A percentile compares a stretch with the other conserved stretches of the same genome.
Conservation (phyloP, 2,329 filamentous ascomycete genomes). For the Lecanicillium sp. region DNA sequence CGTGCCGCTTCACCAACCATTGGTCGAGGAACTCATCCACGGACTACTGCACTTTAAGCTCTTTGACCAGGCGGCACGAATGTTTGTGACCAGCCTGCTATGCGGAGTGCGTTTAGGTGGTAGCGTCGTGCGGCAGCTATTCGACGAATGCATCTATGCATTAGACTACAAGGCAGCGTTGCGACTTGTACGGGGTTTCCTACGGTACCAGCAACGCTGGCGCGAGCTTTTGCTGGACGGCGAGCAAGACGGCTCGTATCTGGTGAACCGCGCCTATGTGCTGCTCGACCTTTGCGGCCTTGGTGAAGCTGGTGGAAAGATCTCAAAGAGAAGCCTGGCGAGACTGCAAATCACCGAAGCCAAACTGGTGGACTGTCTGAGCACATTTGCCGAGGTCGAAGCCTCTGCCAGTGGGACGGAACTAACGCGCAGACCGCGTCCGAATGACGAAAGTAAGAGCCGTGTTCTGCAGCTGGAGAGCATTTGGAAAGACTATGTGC, state of each 20-base stretch:
- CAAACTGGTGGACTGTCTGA: conserved; percentile 9
- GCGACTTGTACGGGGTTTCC: conserved; percentile 21
- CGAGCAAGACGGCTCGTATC: conserved; percentile 15
- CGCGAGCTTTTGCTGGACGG: conserved; percentile 15
- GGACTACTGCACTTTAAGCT: conserved; percentile 41
- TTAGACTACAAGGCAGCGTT: conserved; percentile 31
- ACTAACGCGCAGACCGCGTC: neutral
- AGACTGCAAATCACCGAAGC: conserved; percentile 18
- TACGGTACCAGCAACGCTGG: conserved; percentile 17
- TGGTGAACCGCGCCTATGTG: conserved; percentile 23
- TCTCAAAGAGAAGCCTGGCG: conserved; percentile 12
- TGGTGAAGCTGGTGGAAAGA: conserved; percentile 1
- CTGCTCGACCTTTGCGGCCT: conserved; percentile 30
- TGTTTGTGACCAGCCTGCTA: conserved; percentile 32
- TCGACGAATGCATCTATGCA: conserved; percentile 32
- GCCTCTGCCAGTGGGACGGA: too few relatives aligned
- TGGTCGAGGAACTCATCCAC: conserved; percentile 38
- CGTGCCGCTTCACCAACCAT: conserved; percentile 25
- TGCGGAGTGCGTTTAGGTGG: conserved; percentile 23
- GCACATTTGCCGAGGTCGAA: neutral
- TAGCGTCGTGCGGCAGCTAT: conserved; percentile 24
- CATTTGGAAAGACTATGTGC: conserved; percentile 22
- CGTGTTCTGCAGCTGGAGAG: conserved; percentile 25
- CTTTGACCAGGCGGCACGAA: conserved; percentile 33
- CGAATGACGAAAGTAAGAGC: conserved; percentile 11